Base-by-base conservation (phyloP, 805 yeast genomes). In the Cyberlindnera japonica region DNA sequence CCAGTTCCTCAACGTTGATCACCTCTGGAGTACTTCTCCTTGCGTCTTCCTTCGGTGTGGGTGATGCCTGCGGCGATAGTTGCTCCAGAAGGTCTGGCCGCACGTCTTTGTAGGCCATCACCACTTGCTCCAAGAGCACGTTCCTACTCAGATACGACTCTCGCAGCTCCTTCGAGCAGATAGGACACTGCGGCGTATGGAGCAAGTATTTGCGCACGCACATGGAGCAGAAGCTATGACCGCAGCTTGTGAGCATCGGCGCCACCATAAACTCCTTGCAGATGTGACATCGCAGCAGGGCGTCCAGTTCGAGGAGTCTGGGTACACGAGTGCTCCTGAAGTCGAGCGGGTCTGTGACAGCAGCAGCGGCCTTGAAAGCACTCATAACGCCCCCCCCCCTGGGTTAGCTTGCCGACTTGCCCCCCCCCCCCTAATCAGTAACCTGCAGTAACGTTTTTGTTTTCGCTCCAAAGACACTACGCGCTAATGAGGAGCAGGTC, bases 141-240 rank as follows among this genome's bases (percentile, higher is more conserved):
- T 82, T 85, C 49, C 84, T 75, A 44, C 81, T 71, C 34, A 90
- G 61, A 48, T 75, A 74, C 35, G 90, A 78, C 45, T 85, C 90
- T 54, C 79, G 75, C 22, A 81, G 74, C 50, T 81, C 85, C 19
- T 74, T 69, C 18, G 81, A 72, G 59, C 97, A 90, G 37, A 85
- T 62, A 0, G 97, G 96, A 55, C 97, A 90, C 43, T 71, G 65
- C 15, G 74, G 72, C 22, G 74, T 75, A 27, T 61, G 62, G n/a
- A 77, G 65, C 28, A 90, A 62, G 47, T 82, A 77, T 46, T 83
- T 75, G 43, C 96, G 69, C 21, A 90, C 84, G 59, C 98, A 90
- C 12, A 80, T 70, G 0, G 95, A 86, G 61, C 98, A 90, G 59
- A 88, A 90, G 1, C 90, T 81, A 59, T 90, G 97, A 26, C 85